phyloP scores from a whole-genome alignment of 192 early-diverging fungal genomes.

The Linnemannia zychae region DNA sequence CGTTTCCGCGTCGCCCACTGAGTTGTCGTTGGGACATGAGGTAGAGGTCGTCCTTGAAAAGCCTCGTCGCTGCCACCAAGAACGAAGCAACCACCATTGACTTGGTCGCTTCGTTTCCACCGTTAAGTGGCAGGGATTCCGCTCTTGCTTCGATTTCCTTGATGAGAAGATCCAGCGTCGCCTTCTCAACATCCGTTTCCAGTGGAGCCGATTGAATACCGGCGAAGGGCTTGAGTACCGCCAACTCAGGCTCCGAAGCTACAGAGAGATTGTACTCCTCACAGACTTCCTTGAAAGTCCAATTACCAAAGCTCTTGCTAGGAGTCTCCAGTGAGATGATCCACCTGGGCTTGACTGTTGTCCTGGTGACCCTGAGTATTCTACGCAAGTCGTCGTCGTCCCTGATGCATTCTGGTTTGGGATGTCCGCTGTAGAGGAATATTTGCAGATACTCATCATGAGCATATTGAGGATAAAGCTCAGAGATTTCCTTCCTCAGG shows the following conservation, averaged over 20 bases:
- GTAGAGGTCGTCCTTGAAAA: neutral
- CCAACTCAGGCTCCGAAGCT: neutral
- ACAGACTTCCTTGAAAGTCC: constrained; percentile 26
- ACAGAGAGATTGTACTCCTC: constrained; percentile 12
- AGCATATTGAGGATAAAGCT: constrained; percentile 20
- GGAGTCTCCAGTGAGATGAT: constrained; percentile 23
- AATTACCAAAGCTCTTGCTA: constrained; percentile 13
- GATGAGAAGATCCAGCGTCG: neutral
- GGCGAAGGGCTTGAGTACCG: neutral
- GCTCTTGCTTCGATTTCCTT: constrained; percentile 19
- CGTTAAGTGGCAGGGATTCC: neutral
- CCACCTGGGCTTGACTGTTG: neutral
- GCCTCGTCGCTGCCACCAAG: constrained; percentile 11
- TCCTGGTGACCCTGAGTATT: constrained; percentile 11
- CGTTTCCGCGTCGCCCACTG: constrained; percentile 14
- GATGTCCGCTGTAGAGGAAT: constrained; percentile 14
- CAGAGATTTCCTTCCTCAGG: neutral
- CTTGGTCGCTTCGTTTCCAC: constrained; percentile 25
- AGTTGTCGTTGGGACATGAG: constrained; percentile 15
- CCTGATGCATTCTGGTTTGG: neutral
- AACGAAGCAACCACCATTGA: constrained; percentile 29
- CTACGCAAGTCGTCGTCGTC: constrained; percentile 13
- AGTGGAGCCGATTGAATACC: constrained; percentile 15
- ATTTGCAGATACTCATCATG: constrained; percentile 23
- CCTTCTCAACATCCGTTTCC: constrained; percentile 1